These are phyloP conservation scores for Bryoglossum gracile DNA, from an alignment of 495 filamentous ascomycete genomes.

Conservation along the genomic window DNA sequence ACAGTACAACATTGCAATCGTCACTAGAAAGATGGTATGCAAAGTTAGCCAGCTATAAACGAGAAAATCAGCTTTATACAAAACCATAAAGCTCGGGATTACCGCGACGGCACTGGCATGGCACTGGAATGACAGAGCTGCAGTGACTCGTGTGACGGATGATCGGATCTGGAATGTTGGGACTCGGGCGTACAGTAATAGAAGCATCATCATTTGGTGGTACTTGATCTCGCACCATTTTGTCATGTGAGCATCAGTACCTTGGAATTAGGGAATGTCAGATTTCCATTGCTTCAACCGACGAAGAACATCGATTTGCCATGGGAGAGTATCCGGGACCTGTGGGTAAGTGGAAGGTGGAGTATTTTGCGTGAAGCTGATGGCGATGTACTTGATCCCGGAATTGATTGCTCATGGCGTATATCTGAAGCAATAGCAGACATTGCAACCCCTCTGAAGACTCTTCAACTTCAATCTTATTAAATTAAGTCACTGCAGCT, in stretches of 20 bases:
- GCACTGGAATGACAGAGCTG: no score
- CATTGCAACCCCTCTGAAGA: constrained; percentile 36
- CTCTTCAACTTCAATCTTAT: constrained; percentile 32
- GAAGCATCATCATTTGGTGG: constrained; percentile 37
- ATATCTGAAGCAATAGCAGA: constrained; percentile 38
- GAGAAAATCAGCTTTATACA: constrained; percentile 32
- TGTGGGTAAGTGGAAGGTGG: constrained; percentile 36
- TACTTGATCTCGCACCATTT: constrained; percentile 33
- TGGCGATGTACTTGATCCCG: constrained; percentile 43
- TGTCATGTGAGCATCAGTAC: constrained; percentile 19
- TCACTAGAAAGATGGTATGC: constrained; percentile 36
- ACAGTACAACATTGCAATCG: constrained; percentile 36
- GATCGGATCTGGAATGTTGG: constrained; percentile 33
- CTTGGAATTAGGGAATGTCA: constrained; percentile 24
- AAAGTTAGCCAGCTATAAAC: constrained; percentile 36
- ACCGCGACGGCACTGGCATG: constrained; percentile 33
- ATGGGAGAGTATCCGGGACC: constrained; percentile 31
- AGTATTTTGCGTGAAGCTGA: constrained; percentile 34
- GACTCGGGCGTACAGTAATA: constrained; percentile 38
- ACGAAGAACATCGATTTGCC: constrained; percentile 35
- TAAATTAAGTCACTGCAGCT: constrained; percentile 36
- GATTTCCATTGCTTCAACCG: constrained; percentile 30
- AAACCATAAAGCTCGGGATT: constrained; percentile 29
- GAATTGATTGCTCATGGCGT: constrained; percentile 42
- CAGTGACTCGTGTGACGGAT: constrained; percentile 26